A percentile compares a stretch with the other conserved stretches of the same genome.
These are phyloP conservation scores for Paraleonurus japonicus DNA, from an alignment of 257 asterid genomes.

Conservation along the genomic window DNA sequence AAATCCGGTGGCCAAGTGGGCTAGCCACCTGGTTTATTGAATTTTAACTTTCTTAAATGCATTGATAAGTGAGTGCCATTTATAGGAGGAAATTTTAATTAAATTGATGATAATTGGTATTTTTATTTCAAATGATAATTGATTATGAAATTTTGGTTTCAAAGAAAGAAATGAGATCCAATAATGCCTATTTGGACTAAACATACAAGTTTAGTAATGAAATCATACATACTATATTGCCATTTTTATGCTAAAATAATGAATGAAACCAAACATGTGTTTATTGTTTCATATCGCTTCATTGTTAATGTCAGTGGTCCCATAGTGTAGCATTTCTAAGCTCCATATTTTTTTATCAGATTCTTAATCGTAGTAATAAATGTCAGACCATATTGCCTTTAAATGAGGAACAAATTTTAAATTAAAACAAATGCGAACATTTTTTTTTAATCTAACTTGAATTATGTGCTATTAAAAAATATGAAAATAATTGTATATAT, in stretches of 20 bases:
- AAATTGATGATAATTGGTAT: neutral
- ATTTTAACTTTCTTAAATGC: too few relatives aligned
- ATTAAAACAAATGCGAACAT: neutral
- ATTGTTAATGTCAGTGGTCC: neutral
- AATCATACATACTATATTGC: neutral
- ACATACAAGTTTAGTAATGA: neutral
- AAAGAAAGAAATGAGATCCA: too few relatives aligned
- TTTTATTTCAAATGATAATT: too few relatives aligned
- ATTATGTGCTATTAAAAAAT: too few relatives aligned
- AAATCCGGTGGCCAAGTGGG: too few relatives aligned
- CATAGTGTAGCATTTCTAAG: neutral
- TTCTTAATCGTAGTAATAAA: too few relatives aligned
- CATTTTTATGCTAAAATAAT: neutral
- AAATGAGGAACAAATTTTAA: too few relatives aligned
- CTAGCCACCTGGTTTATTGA: too few relatives aligned
- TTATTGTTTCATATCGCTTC: neutral
- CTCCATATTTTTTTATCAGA: neutral
- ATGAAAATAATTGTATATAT: too few relatives aligned
- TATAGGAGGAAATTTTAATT: too few relatives aligned
- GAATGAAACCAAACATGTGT: neutral
- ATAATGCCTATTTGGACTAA: neutral
- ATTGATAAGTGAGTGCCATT: neutral
- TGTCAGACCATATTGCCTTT: neutral
- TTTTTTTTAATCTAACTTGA: too few relatives aligned
- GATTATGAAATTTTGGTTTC: too few relatives aligned